Percentiles rank a stretch among this genome's conserved stretches.
phyloP scores from a whole-genome alignment of 345 rosid genomes.

The Bruguiera gymnorhiza region DNA sequence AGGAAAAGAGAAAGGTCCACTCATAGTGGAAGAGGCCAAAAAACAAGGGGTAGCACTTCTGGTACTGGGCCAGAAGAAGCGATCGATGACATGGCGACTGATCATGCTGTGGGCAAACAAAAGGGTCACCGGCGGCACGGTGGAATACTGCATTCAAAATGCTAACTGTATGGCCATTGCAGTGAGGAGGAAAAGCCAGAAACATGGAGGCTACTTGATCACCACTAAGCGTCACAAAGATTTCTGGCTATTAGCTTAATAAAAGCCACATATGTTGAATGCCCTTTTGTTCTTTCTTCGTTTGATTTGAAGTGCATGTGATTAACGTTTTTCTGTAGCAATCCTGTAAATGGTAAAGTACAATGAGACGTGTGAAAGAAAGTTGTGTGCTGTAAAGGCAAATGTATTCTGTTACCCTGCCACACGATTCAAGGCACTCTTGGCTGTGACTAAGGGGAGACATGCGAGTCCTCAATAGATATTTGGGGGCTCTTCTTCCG shows the following conservation, averaged over 20 bases:
- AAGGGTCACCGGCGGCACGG: conserved; percentile 41
- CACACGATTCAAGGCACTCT: too few relatives aligned
- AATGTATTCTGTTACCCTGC: too few relatives aligned
- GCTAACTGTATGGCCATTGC: conserved; percentile 88
- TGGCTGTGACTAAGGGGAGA: too few relatives aligned
- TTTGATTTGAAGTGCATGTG: too few relatives aligned
- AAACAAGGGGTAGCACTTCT: conserved; percentile 57
- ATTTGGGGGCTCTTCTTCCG: too few relatives aligned
- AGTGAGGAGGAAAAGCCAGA: conserved; percentile 76
- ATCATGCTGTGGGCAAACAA: conserved; percentile 72
- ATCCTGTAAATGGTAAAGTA: too few relatives aligned
- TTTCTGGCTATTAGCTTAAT: conserved; percentile 89
- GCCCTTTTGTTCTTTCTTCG: too few relatives aligned
- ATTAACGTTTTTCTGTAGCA: too few relatives aligned
- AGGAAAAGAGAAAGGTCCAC: conserved; percentile 78
- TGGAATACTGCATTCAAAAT: conserved; percentile 82
- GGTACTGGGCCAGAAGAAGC: conserved; percentile 72
- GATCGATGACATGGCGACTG: conserved; percentile 74
- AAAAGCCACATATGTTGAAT: too few relatives aligned
- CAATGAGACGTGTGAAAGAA: too few relatives aligned
- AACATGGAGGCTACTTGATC: conserved; percentile 81
- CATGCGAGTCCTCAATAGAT: too few relatives aligned
- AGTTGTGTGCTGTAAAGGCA: too few relatives aligned
- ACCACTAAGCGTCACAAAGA: conserved; percentile 94
- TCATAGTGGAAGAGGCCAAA: conserved; percentile 77